These are phyloP conservation scores for Serendipita vermifera DNA, from an alignment of 768 basidiomycete species.

Conservation along the genomic window DNA sequence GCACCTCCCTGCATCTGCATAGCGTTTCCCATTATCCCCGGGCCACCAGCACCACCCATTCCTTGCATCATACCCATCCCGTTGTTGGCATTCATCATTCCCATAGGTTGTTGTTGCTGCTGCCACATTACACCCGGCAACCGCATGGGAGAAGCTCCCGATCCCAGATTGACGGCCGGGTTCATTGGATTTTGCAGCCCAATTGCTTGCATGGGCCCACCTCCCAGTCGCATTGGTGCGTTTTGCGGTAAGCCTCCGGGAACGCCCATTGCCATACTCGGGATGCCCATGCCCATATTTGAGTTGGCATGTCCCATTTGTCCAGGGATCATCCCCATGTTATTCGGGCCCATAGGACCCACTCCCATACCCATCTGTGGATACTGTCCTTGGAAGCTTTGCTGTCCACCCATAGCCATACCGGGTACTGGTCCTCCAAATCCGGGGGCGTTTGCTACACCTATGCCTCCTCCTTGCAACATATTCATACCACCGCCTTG, in stretches of 20 bases:
- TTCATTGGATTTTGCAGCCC: constrained; percentile 3
- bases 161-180: too few species aligned
- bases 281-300: background rate
- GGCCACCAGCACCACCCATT: constrained; percentile 13
- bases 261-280: background rate
- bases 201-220: background rate
- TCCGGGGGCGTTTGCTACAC: too few species aligned
- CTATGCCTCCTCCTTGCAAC: too few species aligned
- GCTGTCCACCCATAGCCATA: too few species aligned
- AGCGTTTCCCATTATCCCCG: constrained; percentile 16
- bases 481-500: constrained; percentile 1
- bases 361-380: too few species aligned
- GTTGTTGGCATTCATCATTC: constrained; percentile 16
- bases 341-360: too few species aligned
- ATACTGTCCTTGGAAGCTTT: too few species aligned
- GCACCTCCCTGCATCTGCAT: background rate
- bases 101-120: background rate
- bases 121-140: constrained; percentile 14
- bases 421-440: too few species aligned
- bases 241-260: background rate
- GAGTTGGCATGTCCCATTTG: background rate
- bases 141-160: too few species aligned
- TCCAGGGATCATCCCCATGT: background rate
- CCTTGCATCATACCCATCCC: constrained; percentile 15
- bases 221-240: background rate